phyloP scores from a whole-genome alignment of 352 stramenopile species.

The Globisporangium camurandrum region DNA sequence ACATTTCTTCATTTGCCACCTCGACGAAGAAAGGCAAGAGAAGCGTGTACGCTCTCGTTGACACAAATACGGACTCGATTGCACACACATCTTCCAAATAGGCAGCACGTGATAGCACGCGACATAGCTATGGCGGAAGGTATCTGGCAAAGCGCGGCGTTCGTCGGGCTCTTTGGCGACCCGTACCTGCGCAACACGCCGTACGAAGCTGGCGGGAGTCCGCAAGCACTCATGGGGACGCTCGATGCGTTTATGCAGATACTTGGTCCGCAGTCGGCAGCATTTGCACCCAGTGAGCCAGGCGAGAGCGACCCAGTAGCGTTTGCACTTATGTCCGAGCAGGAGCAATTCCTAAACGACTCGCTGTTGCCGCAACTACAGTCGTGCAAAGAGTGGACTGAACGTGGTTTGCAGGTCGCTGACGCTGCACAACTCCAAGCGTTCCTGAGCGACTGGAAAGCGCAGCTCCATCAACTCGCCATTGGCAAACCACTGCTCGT shows the following conservation, averaged over 20 bases:
- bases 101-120: background rate
- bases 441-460: constrained; percentile 67
- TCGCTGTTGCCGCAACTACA: constrained; percentile 46
- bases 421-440: constrained; percentile 56
- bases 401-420: constrained; percentile 48
- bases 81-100: too few relatives aligned
- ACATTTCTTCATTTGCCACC: too few relatives aligned
- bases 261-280: constrained; percentile 21
- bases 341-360: constrained; percentile 42
- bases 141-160: constrained; percentile 58
- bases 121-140: constrained; percentile 14
- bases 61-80: too few relatives aligned
- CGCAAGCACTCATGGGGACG: constrained; percentile 49
- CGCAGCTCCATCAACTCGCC: constrained; percentile 34
- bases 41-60: too few relatives aligned
- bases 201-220: constrained; percentile 66
- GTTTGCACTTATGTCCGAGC: constrained; percentile 41
- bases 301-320: constrained; percentile 23
- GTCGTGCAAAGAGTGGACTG: constrained; percentile 41
- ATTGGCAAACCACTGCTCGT: constrained; percentile 44
- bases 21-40: too few relatives aligned
- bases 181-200: constrained; percentile 70
- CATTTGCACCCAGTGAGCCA: background rate
- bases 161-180: constrained; percentile 74
- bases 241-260: constrained; percentile 32